Evolutionary conservation across 331 rosid species (phyloP).

Genomic region (Acacia pycnantha): DNA sequence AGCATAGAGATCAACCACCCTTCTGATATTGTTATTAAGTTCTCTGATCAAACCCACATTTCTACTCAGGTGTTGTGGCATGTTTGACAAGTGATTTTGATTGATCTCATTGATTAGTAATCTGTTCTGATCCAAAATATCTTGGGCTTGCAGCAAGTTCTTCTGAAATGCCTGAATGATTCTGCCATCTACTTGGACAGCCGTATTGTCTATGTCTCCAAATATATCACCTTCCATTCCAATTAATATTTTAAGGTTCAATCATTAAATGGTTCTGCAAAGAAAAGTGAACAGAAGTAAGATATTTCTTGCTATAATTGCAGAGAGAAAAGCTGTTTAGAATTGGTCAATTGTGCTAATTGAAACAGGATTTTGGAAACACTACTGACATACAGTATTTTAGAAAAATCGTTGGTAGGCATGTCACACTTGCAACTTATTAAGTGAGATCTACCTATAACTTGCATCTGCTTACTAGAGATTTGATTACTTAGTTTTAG

Average conservation of each 20-base stretch:
- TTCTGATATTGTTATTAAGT: constrained; percentile 81
- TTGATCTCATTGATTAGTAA: constrained; percentile 80
- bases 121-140: constrained; percentile 82
- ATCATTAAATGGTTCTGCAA: constrained; percentile 45
- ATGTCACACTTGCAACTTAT: background rate
- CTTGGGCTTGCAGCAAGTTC: constrained; percentile 81
- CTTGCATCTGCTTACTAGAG: background rate
- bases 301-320: constrained; percentile 18
- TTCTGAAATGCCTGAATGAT: constrained; percentile 72
- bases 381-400: constrained; percentile 4
- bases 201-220: constrained; percentile 54
- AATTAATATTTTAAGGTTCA: constrained; percentile 45
- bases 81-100: constrained; percentile 80
- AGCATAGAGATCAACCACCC: constrained; percentile 91
- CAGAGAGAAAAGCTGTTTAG: constrained; percentile 31
- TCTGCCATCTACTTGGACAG: constrained; percentile 63
- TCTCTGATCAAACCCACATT: constrained; percentile 82
- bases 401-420: no score
- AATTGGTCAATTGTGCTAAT: constrained; percentile 8
- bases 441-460: background rate
- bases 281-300: background rate
- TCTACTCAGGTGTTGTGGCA: constrained; percentile 70
- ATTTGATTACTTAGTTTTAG: background rate
- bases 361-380: constrained; percentile 23
- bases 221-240: constrained; percentile 78